A percentile compares a stretch with the other conserved stretches of the same genome.
phyloP scores from a whole-genome alignment of 2,329 filamentous ascomycete genomes.

The Teratosphaeria nubilosa region DNA sequence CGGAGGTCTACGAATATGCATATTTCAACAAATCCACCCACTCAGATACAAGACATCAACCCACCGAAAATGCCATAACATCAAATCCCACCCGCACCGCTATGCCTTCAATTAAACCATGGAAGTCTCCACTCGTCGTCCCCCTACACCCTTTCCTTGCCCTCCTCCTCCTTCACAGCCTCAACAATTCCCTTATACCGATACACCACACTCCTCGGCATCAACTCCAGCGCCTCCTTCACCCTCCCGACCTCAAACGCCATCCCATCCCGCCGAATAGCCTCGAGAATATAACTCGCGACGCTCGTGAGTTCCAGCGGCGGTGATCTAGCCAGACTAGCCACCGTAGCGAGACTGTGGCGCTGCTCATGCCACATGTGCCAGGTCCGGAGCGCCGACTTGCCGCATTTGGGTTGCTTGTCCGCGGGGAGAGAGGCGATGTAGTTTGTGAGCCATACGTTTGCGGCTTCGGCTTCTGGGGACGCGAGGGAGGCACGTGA shows the following conservation, averaged over 20 bases:
- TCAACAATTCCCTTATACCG: neutral
- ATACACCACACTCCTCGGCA: slow-evolving; percentile 11
- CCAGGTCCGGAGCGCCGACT: neutral
- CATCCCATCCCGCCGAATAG: slow-evolving; percentile 42
- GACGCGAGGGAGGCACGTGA: slow-evolving; percentile 1
- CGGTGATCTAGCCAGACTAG: slow-evolving; percentile 48
- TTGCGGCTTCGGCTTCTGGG: neutral
- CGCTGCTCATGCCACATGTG: slow-evolving; percentile 53
- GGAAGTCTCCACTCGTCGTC: too few relatives aligned
- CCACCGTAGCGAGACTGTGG: slow-evolving; percentile 42
- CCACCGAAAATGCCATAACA: too few relatives aligned
- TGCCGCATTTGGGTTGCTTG: neutral
- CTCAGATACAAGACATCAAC: too few relatives aligned
- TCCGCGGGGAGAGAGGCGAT: neutral
- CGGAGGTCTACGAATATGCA: too few relatives aligned
- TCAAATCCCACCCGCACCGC: too few relatives aligned
- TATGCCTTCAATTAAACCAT: too few relatives aligned
- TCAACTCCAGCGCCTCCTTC: slow-evolving; percentile 12
- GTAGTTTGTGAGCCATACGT: neutral
- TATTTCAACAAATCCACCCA: too few relatives aligned
- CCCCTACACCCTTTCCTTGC: too few relatives aligned
- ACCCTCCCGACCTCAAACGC: slow-evolving; percentile 33
- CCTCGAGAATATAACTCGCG: slow-evolving; percentile 48
- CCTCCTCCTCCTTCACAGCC: neutral
- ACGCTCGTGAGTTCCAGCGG: slow-evolving; percentile 50